A percentile compares a stretch with the other conserved stretches of the same genome.
phyloP scores from a whole-genome alignment of 129 eudicot species.

The Pulicaria dysenterica region DNA sequence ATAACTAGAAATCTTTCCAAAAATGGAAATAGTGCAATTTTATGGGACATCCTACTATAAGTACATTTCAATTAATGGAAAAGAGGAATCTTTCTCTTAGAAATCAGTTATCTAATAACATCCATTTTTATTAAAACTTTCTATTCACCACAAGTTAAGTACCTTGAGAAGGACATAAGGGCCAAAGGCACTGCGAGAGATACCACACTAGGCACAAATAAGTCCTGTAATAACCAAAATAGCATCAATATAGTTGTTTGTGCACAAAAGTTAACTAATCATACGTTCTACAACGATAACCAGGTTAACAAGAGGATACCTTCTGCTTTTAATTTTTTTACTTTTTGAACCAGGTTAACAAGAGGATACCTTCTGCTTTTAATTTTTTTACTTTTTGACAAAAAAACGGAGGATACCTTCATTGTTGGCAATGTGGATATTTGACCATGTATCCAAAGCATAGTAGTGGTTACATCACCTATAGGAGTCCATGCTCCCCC shows the following conservation, averaged over 20 bases:
- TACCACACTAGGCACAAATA: slow-evolving; percentile 68
- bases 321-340: too few relatives aligned
- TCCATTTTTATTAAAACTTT: not conserved
- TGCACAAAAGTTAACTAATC: not conserved
- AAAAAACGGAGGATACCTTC: slow-evolving; percentile 53
- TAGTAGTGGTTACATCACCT: slow-evolving; percentile 98
- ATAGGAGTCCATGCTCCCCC: slow-evolving; percentile 99
- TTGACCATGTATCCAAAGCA: slow-evolving; percentile 99
- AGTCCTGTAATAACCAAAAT: slow-evolving; percentile 47
- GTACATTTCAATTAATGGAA: not conserved
- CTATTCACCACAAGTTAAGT: not conserved
- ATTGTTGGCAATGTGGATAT: slow-evolving; percentile 85
- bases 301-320: not conserved
- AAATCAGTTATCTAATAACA: not conserved
- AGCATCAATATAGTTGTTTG: slow-evolving; percentile 4
- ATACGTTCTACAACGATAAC: not conserved
- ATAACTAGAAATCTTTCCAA: not conserved
- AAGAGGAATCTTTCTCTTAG: not conserved
- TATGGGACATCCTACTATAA: not conserved
- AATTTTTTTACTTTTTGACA: too few relatives aligned
- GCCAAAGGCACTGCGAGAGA: slow-evolving; percentile 95
- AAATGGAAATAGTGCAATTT: not conserved
- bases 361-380: not conserved
- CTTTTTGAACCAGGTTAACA: not conserved
- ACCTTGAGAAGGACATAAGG: slow-evolving; percentile 94